A percentile compares a stretch with the other conserved stretches of the same genome.
These are phyloP conservation scores for Neofusicoccum laricinum DNA, from an alignment of 2,329 filamentous ascomycete genomes.

Conservation along the genomic window DNA sequence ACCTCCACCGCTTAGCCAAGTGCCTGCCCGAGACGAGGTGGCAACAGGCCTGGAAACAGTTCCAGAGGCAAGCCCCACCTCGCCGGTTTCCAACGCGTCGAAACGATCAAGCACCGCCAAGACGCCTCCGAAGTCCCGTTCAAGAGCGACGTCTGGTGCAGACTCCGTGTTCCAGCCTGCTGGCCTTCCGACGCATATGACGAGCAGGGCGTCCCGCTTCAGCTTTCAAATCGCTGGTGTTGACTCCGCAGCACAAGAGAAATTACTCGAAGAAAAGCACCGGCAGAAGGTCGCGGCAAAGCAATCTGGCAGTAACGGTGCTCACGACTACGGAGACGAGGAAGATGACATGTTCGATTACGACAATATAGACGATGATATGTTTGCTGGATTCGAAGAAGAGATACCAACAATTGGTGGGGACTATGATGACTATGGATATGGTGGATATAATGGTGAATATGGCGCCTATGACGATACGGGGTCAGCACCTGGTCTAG, in stretches of 20 bases:
- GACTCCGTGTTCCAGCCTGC: slow-evolving; percentile 35
- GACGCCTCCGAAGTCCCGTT: slow-evolving; percentile 33
- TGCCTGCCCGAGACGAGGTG: slow-evolving; percentile 5
- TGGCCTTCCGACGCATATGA: slow-evolving; percentile 43
- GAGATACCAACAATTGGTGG: slow-evolving; percentile 57
- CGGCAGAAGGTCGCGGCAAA: slow-evolving; percentile 59
- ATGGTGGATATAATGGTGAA: slow-evolving; percentile 15
- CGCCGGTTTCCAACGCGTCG: background rate
- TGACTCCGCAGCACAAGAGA: slow-evolving; percentile 62
- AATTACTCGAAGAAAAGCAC: slow-evolving; percentile 70
- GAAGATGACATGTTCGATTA: slow-evolving; percentile 41
- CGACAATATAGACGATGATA: slow-evolving; percentile 43
- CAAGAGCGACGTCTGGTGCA: slow-evolving; percentile 35
- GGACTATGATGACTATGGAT: slow-evolving; percentile 28
- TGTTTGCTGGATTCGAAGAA: slow-evolving; percentile 57
- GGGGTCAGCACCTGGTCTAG: slow-evolving; percentile 27
- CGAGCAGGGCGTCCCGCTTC: slow-evolving; percentile 73
- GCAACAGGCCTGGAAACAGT: slow-evolving; percentile 8
- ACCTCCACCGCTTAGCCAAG: slow-evolving; percentile 23
- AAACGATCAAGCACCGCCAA: slow-evolving; percentile 24
- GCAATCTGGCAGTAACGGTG: slow-evolving; percentile 22
- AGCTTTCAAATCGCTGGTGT: slow-evolving; percentile 77
- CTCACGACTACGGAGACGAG: slow-evolving; percentile 35
- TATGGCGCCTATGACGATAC: background rate
- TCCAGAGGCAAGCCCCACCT: slow-evolving; percentile 8